A percentile compares a stretch with the other conserved stretches of the same genome.
These are phyloP conservation scores for Mycena amicta DNA, from an alignment of 768 basidiomycete species.

Conservation along the genomic window DNA sequence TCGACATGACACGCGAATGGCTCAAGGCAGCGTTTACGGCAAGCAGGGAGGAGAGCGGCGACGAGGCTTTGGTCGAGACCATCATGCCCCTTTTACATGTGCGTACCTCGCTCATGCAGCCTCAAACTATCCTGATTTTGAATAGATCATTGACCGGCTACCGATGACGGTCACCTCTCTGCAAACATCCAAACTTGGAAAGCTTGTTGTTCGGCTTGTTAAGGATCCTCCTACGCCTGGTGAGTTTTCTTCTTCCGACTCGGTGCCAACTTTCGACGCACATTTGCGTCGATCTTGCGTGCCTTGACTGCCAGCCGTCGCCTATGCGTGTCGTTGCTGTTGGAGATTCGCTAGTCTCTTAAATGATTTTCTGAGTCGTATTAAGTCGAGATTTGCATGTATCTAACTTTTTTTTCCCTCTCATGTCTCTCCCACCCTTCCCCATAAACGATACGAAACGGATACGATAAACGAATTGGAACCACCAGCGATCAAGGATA, in stretches of 20 bases:
- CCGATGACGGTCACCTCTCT: slow-evolving; percentile 73
- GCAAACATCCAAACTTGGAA: slow-evolving; percentile 75
- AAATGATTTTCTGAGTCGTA: slow-evolving; percentile 37
- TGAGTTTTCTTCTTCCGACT: slow-evolving; percentile 52
- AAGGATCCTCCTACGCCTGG: slow-evolving; percentile 78
- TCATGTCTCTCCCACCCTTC: slow-evolving; percentile 39
- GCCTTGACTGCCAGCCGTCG: slow-evolving; percentile 23
- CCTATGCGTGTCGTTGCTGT: slow-evolving; percentile 5
- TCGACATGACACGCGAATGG: slow-evolving; percentile 84
- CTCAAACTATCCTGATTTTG: slow-evolving; percentile 10
- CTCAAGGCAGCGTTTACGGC: slow-evolving; percentile 67
- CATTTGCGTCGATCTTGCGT: slow-evolving; percentile 7
- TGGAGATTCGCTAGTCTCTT: slow-evolving; percentile 23
- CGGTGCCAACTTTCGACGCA: slow-evolving; percentile 12
- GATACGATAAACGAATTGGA: slow-evolving; percentile 10
- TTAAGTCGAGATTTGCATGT: slow-evolving; percentile 47
- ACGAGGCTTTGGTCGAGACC: slow-evolving; percentile 64
- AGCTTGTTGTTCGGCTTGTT: slow-evolving; percentile 72
- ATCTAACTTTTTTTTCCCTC: slow-evolving; percentile 67
- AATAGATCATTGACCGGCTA: slow-evolving; percentile 80
- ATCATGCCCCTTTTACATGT: slow-evolving; percentile 88
- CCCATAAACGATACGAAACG: slow-evolving; percentile 25
- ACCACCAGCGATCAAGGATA: slow-evolving; percentile 85
- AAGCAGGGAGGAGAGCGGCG: slow-evolving; percentile 33
- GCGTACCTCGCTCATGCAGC: slow-evolving; percentile 36